Base-by-base conservation (phyloP, 352 stramenopile genomes). In the Phytopythium chamaehyphon region DNA sequence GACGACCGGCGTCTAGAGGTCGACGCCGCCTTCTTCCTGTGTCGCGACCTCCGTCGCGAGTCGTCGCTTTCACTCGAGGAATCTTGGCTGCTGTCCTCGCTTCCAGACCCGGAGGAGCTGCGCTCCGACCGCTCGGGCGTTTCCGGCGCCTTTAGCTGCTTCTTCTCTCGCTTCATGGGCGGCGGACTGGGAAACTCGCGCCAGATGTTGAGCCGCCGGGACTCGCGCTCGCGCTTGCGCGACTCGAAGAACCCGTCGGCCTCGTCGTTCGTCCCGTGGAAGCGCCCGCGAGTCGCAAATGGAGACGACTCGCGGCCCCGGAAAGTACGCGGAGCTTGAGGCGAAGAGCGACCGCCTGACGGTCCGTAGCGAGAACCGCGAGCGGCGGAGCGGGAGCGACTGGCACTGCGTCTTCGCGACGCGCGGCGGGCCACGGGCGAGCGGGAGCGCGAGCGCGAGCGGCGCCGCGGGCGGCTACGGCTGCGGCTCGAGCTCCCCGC, bases 191-290 rank as follows among this genome's bases (percentile, higher is more conserved):
- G 82, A 47, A 95, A 90, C 0, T 59, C 42, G 10, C 66, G 57
- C 84, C 84, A 95, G 47, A 95, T 88, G 47, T 68, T 91, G 54
- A 84, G 92, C 26, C 51, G 26, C 19, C 77, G 77, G 1, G 53
- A 40, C 0, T 93, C 77, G 38, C 84, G 73, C 7, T 93, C 60
- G 36, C 58, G 67, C 54, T 88, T 89, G 54, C 84, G 75, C 54
- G 81, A 59, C 22, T 92, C 76, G 28, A 86, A 93, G 57, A 91
- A 90, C 6, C 69, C 66, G 23, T 89, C 73, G 2, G 64, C 64
- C 37, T 85, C 69, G n/a, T 64, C 57, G 21, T 69, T 67, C 7
- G 31, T 49, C 28, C 46, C 46, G 10, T 51, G 19, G 44, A 61
- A 73, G 42, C 55, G 40, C 15, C 36, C 54, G 10, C 44, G 53